Evolutionary conservation across 805 yeast genomes (phyloP).

Genomic region (Metschnikowia shivogae): DNA sequence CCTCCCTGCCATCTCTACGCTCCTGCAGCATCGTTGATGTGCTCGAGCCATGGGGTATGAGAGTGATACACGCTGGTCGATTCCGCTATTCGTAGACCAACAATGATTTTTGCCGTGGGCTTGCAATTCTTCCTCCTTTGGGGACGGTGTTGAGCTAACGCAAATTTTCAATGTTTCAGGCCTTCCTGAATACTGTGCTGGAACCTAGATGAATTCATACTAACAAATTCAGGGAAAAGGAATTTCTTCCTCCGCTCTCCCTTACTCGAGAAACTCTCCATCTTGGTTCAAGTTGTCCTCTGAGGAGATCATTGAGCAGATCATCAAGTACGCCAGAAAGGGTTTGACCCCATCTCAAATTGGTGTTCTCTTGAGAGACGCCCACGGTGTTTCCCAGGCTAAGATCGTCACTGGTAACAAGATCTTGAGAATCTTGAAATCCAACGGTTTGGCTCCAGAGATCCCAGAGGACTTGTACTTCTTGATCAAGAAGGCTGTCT

Average conservation of each 20-base stretch:
- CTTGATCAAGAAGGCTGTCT: slow-evolving; percentile 98
- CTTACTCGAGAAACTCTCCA: slow-evolving; percentile 98
- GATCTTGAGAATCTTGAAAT: slow-evolving; percentile 97
- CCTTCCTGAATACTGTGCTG: slow-evolving; percentile 4
- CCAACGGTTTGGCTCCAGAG: slow-evolving; percentile 99
- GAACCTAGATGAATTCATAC: slow-evolving; percentile 7
- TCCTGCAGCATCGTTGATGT: neutral
- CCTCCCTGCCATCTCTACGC: slow-evolving; percentile 3
- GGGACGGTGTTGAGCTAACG: neutral
- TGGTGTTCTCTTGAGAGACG: slow-evolving; percentile 99
- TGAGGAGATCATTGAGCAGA: slow-evolving; percentile 95
- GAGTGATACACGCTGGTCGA: slow-evolving; percentile 38
- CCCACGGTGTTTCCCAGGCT: slow-evolving; percentile 99
- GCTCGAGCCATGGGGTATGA: neutral
- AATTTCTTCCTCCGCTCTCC: slow-evolving; percentile 97
- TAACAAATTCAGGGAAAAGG: slow-evolving; percentile 81
- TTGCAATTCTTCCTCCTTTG: no score
- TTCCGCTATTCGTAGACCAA: slow-evolving; percentile 43
- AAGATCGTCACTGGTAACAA: slow-evolving; percentile 98
- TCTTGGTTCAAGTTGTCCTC: slow-evolving; percentile 98
- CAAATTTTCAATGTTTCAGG: slow-evolving; percentile 1
- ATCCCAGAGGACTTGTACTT: slow-evolving; percentile 99
- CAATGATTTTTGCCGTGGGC: neutral
- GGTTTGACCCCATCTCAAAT: slow-evolving; percentile 99
- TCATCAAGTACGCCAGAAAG: slow-evolving; percentile 99